These are phyloP conservation scores for Starmerella cellae DNA, from an alignment of 805 yeast genomes.

Conservation along the genomic window DNA sequence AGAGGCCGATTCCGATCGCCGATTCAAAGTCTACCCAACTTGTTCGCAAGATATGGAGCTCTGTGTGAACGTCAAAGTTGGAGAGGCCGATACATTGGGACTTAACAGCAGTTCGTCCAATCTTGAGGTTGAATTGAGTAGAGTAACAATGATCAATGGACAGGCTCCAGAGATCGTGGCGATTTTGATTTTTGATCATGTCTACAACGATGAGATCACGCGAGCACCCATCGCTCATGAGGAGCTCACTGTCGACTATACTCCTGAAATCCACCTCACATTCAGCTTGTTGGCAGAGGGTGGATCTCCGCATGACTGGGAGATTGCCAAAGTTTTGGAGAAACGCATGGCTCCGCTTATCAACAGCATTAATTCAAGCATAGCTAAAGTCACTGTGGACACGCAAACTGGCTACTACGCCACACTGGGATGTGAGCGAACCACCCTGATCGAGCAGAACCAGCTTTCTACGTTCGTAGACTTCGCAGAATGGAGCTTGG, in stretches of 20 bases:
- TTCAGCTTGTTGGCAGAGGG: constrained; percentile 58
- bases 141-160: constrained; percentile 38
- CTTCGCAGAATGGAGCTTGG: constrained; percentile 70
- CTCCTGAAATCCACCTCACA: constrained; percentile 61
- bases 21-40: constrained; percentile 13
- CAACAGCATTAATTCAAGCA: constrained; percentile 35
- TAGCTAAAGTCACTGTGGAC: constrained; percentile 62
- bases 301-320: constrained; percentile 54
- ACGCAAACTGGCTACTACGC: constrained; percentile 67
- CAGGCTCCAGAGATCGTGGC: constrained; percentile 51
- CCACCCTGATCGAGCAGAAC: constrained; percentile 30
- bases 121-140: constrained; percentile 33
- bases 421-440: constrained; percentile 20
- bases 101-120: constrained; percentile 32
- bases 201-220: constrained; percentile 30
- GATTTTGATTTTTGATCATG: constrained; percentile 37
- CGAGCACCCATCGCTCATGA: not conserved
- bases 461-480: constrained; percentile 69
- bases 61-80: constrained; percentile 29
- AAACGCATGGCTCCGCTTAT: constrained; percentile 43
- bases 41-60: constrained; percentile 26
- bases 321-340: constrained; percentile 43
- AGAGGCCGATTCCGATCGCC: constrained; percentile 25
- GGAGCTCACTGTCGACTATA: constrained; percentile 33
- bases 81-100: constrained; percentile 34